phyloP scores from a whole-genome alignment of 83 land plant species.

The Picea abies region DNA sequence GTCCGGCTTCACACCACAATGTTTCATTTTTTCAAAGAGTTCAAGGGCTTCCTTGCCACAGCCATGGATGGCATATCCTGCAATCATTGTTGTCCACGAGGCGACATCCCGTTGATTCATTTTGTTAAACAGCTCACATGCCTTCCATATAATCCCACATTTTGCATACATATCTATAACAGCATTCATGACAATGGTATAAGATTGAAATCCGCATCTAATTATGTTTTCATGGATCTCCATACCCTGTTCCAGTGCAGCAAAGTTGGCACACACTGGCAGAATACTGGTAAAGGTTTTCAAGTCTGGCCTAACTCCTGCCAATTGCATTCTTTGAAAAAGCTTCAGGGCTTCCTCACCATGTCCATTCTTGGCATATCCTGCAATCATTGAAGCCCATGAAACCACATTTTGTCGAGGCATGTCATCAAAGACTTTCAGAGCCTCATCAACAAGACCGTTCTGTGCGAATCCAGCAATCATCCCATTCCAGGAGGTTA shows the following conservation, averaged over 20 bases:
- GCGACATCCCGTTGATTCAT: not conserved
- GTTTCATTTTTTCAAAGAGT: not conserved
- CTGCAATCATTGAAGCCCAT: not conserved
- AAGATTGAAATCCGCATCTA: not conserved
- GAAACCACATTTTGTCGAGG: not conserved
- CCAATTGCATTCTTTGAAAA: not conserved
- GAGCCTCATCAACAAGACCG: not conserved
- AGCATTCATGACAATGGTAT: not conserved
- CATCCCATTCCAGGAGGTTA: not conserved
- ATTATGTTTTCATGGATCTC: not conserved
- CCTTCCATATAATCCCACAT: not conserved
- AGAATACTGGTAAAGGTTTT: not conserved
- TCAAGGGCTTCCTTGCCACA: not conserved
- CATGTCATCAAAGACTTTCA: slow-evolving; percentile 1
- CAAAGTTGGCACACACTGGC: not conserved
- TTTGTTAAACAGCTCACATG: not conserved
- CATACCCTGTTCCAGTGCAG: not conserved
- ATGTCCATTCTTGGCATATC: not conserved
- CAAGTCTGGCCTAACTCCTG: not conserved
- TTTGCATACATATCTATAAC: slow-evolving; percentile 7
- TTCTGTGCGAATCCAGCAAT: not conserved
- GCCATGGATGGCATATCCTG: not conserved
- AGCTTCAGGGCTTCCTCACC: not conserved
- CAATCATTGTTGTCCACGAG: not conserved
- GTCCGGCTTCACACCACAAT: not conserved